These are phyloP conservation scores for Epichloe coenophiala DNA, from an alignment of 2,329 filamentous ascomycete species.

Conservation along the genomic window DNA sequence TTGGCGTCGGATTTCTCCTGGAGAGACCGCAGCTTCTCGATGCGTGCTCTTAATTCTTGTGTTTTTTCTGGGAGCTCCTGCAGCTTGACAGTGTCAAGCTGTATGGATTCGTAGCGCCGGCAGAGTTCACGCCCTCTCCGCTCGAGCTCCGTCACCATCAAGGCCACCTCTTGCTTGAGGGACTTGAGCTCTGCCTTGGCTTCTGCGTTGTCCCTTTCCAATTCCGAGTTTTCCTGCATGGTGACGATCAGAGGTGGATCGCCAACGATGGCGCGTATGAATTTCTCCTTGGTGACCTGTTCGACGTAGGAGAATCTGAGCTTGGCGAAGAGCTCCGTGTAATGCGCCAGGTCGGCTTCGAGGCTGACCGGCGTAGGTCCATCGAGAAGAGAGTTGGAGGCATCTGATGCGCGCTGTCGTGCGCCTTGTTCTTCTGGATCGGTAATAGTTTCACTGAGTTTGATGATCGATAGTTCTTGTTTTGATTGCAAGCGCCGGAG, in stretches of 20 bases:
- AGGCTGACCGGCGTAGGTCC: constrained; percentile 62
- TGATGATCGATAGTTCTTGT: constrained; percentile 59
- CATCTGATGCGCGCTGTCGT: constrained; percentile 54
- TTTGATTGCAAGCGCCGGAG: constrained; percentile 41
- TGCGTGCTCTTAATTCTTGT: constrained; percentile 31
- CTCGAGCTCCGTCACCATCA: constrained; percentile 62
- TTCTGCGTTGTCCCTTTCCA: constrained; percentile 55
- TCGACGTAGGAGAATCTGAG: constrained; percentile 95
- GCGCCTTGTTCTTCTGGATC: constrained; percentile 28
- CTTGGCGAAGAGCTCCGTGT: constrained; percentile 92
- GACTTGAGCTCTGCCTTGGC: constrained; percentile 66
- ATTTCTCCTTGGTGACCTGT: constrained; percentile 97
- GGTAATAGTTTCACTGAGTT: constrained; percentile 61
- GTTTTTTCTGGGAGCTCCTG: constrained; percentile 38
- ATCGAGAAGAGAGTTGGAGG: constrained; percentile 50
- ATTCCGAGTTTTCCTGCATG: constrained; percentile 64
- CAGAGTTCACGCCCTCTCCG: constrained; percentile 44
- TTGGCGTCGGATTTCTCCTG: constrained; percentile 23
- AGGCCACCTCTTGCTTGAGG: constrained; percentile 65
- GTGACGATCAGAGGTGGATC: constrained; percentile 79
- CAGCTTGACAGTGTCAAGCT: constrained; percentile 33
- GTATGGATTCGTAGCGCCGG: constrained; percentile 36
- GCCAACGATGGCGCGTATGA: constrained; percentile 81
- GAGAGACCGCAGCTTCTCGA: constrained; percentile 30
- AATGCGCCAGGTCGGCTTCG: constrained; percentile 74